Conservation (phyloP, 2,329 filamentous ascomycete species). For the Massarina eburnea region DNA sequence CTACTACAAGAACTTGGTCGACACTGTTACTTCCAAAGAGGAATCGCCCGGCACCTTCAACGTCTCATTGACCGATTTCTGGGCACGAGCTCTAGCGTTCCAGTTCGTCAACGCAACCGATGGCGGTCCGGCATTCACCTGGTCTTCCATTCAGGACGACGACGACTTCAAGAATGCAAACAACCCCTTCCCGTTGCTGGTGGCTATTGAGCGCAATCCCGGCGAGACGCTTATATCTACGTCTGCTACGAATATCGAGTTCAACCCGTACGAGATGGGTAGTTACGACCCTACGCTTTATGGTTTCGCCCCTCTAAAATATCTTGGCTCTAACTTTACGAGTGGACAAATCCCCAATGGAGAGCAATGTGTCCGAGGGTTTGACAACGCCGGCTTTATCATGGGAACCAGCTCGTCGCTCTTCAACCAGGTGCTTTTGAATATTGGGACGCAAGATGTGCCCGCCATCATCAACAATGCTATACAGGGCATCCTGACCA, state of each 20-base stretch:
- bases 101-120: constrained; percentile 77
- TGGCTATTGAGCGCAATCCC: constrained; percentile 68
- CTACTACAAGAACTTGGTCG: constrained; percentile 64
- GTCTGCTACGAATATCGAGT: constrained; percentile 77
- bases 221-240: constrained; percentile 62
- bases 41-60: constrained; percentile 64
- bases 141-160: constrained; percentile 72
- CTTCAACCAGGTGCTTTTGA: constrained; percentile 76
- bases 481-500: constrained; percentile 55
- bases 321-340: constrained; percentile 72
- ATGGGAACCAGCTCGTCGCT: constrained; percentile 85
- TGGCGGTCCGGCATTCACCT: constrained; percentile 74
- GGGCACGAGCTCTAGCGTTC: constrained; percentile 81
- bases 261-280: constrained; percentile 79
- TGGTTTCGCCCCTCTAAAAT: constrained; percentile 71
- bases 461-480: constrained; percentile 55
- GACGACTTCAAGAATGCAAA: constrained; percentile 63
- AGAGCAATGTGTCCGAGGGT: constrained; percentile 70
- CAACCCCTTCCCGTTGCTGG: constrained; percentile 72
- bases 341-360: constrained; percentile 59
- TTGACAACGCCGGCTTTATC: constrained; percentile 79
- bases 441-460: constrained; percentile 59
- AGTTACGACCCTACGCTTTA: constrained; percentile 72
- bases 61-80: constrained; percentile 82
- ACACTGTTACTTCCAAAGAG: constrained; percentile 62